Percentiles rank a stretch among this genome's conserved stretches.
phyloP scores from a whole-genome alignment of 805 yeast species.

The Teunomyces stri region DNA sequence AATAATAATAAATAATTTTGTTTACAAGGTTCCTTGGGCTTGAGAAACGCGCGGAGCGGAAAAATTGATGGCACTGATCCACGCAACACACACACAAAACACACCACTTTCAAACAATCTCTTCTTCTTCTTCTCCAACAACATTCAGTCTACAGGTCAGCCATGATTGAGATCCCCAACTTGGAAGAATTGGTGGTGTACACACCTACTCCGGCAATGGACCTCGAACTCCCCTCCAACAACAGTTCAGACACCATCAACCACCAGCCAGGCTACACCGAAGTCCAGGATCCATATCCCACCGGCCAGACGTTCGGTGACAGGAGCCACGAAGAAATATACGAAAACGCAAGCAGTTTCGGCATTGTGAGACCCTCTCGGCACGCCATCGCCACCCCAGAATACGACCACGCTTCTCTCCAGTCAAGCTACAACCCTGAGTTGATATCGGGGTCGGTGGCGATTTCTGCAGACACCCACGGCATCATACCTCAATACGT shows the following conservation, averaged over 20 bases:
- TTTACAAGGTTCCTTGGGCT: neutral
- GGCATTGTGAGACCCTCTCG: neutral
- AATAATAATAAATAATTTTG: neutral
- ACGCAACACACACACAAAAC: neutral
- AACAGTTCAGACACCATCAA: constrained; percentile 5
- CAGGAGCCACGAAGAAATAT: neutral
- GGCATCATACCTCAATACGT: constrained; percentile 2
- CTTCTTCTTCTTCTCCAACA: neutral
- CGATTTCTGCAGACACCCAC: neutral
- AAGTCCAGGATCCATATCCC: constrained; percentile 5
- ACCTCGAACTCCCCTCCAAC: constrained; percentile 13
- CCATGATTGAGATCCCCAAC: constrained; percentile 46
- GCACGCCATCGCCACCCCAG: neutral
- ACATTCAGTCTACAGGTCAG: neutral
- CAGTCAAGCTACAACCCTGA: constrained; percentile 6
- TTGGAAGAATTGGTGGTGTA: constrained; percentile 27
- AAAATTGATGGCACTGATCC: constrained; percentile 4
- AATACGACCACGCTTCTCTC: neutral
- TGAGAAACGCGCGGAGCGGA: neutral
- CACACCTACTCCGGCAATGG: constrained; percentile 10
- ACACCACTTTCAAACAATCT: neutral
- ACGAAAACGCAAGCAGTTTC: neutral
- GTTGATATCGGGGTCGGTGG: constrained; percentile 4
- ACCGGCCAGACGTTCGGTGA: neutral
- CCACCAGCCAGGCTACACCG: constrained; percentile 4